phyloP scores from a whole-genome alignment of 2,329 filamentous ascomycete species.

The Curvularia spicifera region DNA sequence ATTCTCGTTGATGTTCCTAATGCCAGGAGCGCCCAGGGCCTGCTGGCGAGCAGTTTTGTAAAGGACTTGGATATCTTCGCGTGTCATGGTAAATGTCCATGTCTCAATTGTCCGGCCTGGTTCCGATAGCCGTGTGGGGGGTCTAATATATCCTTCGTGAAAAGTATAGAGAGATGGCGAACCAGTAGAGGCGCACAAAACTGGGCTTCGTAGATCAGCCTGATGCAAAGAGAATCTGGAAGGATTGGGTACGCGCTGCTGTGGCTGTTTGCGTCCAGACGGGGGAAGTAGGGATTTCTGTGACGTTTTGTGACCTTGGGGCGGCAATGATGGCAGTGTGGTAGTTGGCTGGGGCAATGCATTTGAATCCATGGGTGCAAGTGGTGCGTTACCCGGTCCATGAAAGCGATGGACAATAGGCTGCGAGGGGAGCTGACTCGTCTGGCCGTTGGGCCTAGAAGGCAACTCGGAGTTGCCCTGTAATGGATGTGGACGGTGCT shows the following conservation, averaged over 20 bases:
- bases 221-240: slow-evolving; percentile 63
- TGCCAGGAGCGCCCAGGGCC: slow-evolving; percentile 34
- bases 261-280: slow-evolving; percentile 38
- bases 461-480: background rate
- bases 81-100: slow-evolving; percentile 57
- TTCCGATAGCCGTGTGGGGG: slow-evolving; percentile 52
- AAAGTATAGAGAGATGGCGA: slow-evolving; percentile 60
- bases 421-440: slow-evolving; percentile 8
- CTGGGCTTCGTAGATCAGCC: slow-evolving; percentile 62
- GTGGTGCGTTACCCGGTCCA: slow-evolving; percentile 3
- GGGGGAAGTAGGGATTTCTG: slow-evolving; percentile 45
- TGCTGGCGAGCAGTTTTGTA: slow-evolving; percentile 38
- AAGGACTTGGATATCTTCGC: slow-evolving; percentile 48
- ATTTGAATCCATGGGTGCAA: background rate
- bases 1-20: slow-evolving; percentile 55
- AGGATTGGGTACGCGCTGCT: slow-evolving; percentile 55
- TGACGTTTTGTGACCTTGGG: slow-evolving; percentile 1
- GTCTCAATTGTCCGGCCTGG: slow-evolving; percentile 49
- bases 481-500: background rate
- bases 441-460: background rate
- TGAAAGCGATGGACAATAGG: slow-evolving; percentile 12
- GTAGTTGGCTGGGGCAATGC: background rate
- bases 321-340: background rate
- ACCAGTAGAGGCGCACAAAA: slow-evolving; percentile 44
- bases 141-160: slow-evolving; percentile 59